Evolutionary conservation across 495 filamentous ascomycete genomes (phyloP), one percentile per base, ranked within the genome.

Genomic region (Niebla homalea): DNA sequence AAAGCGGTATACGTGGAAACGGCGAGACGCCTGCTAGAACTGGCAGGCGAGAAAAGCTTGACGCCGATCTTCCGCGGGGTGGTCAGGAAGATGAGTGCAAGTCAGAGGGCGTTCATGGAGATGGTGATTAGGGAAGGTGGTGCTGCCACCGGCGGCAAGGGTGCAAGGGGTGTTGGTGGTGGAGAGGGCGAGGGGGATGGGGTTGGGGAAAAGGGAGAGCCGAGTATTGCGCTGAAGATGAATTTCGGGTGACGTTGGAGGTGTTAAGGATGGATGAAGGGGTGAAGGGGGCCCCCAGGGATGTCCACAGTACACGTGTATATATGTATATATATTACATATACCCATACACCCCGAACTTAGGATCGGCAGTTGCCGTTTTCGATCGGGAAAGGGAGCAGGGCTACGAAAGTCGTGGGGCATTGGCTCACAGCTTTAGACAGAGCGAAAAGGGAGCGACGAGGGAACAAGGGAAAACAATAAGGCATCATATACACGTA

Each of bases 191-290:
- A 60, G 54, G 62, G 60, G 25, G 65, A 66, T 20, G 66, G 63
- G 2, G 66, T 45, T 10, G 73, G 66, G 39, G 72, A 73, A 32
- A 77, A 70, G 52, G 78, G 59, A 41, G 73, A 81, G 65, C 93
- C 92, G 14, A 94, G 69, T 52, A 99, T 99, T 75, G 87, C 87
- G 46, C 61, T 99, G 64, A 87, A 90, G 72, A 89, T 97, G 84
- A 75, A 94, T 61, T 96, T 98, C 76, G 56, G 58, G 16, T 46
- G 46, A 46, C 14, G 16, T 29, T 32, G 4, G 29, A 7, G 26
- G 29, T 5, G 29, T 11, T 7, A 32, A 12, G 29, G 29, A 32
- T 11, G 29, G 29, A 32, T 32, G 29, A 12, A 11, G 29, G 29
- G 29, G 3, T 0, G 29, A 12, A 32, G 14, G 29, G 14, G 29